Evolutionary conservation across 768 basidiomycete species (phyloP).

Genomic region (Leccinum incarnatum): DNA sequence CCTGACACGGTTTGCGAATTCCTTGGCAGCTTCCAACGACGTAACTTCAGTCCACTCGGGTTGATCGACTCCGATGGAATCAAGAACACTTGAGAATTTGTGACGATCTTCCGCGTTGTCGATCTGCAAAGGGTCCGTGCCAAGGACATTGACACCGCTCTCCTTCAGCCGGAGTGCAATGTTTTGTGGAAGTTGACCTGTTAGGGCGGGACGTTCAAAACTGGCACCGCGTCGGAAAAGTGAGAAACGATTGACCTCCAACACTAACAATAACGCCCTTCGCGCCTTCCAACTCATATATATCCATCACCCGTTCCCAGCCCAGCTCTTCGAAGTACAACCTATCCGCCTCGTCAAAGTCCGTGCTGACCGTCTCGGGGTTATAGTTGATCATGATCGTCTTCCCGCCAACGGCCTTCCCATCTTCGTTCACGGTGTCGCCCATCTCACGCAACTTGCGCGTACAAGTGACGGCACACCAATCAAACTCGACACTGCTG

Average conservation of each 20-base stretch:
- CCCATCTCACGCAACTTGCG: conserved; percentile 90
- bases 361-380: conserved; percentile 98
- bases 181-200: conserved; percentile 97
- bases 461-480: conserved; percentile 99
- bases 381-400: conserved; percentile 99
- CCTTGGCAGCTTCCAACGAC: conserved; percentile 85
- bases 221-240: background rate
- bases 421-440: conserved; percentile 20
- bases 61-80: conserved; percentile 93
- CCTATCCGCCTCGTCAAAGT: conserved; percentile 99
- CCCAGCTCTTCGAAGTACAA: conserved; percentile 99
- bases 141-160: conserved; percentile 87
- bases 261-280: conserved; percentile 95
- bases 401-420: conserved; percentile 45
- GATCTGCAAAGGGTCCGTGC: conserved; percentile 93
- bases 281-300: conserved; percentile 93
- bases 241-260: conserved; percentile 60
- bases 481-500: conserved; percentile 98
- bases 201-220: background rate
- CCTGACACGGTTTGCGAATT: conserved; percentile 84
- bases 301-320: conserved; percentile 98
- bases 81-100: conserved; percentile 97
- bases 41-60: conserved; percentile 95
- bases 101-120: conserved; percentile 98
- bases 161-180: conserved; percentile 95